A percentile compares a stretch with the other conserved stretches of the same genome.
Evolutionary conservation across 371 early-diverging fungal genomes (phyloP).

Genomic region (Capniomyces stellatus): DNA sequence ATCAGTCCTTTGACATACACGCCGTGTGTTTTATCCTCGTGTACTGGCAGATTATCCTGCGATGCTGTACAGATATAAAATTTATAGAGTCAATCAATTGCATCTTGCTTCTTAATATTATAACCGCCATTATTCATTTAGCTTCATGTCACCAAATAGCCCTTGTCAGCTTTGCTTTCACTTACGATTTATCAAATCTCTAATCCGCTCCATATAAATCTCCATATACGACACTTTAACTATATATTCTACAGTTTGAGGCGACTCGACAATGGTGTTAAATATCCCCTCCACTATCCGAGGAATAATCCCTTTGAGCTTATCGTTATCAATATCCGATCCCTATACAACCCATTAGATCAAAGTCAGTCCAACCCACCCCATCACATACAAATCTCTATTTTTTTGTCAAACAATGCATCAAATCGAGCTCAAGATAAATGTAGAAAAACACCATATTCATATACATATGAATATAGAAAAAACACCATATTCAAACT

Average conservation of each 20-base stretch:
- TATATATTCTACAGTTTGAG: constrained; percentile 74
- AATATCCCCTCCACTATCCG: constrained; percentile 87
- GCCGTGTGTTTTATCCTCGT: constrained; percentile 86
- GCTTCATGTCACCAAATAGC: too few species aligned
- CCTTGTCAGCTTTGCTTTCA: constrained; percentile 4
- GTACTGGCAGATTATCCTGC: constrained; percentile 71
- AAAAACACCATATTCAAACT: too few species aligned
- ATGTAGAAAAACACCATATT: too few species aligned
- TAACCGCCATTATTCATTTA: too few species aligned
- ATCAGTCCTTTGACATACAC: constrained; percentile 90
- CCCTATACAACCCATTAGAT: too few species aligned
- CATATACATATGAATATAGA: too few species aligned
- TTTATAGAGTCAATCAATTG: neutral
- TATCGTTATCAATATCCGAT: constrained; percentile 71
- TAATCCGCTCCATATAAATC: constrained; percentile 98
- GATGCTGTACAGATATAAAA: constrained; percentile 21
- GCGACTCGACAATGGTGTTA: constrained; percentile 57
- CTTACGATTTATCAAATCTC: constrained; percentile 85
- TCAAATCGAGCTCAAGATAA: too few species aligned
- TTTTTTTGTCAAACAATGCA: too few species aligned
- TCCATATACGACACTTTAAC: constrained; percentile 92
- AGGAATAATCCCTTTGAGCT: constrained; percentile 82
- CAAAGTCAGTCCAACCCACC: too few species aligned
- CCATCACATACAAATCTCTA: too few species aligned
- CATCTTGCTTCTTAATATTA: neutral